Percentiles rank a stretch among this genome's conserved stretches.
Evolutionary conservation across 2,329 filamentous ascomycete genomes (phyloP).

Genomic region (Pyrenochaeta sp.): DNA sequence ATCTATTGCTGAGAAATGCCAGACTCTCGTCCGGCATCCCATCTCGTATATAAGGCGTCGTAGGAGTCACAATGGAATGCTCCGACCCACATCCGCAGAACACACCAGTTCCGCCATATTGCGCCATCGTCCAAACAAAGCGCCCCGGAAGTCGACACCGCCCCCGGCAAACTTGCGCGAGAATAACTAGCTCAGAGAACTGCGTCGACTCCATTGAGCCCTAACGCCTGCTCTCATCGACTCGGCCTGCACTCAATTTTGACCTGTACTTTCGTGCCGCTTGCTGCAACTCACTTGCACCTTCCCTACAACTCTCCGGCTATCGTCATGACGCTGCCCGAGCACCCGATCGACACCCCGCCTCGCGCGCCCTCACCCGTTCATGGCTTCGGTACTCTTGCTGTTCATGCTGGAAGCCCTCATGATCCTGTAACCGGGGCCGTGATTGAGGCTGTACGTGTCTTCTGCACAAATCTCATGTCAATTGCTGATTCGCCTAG

Average conservation of each 20-base stretch:
- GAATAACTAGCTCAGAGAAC: conserved; percentile 16
- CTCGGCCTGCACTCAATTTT: neutral
- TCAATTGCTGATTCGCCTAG: conserved; percentile 44
- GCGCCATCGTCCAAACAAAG: conserved; percentile 36
- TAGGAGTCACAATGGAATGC: conserved; percentile 8
- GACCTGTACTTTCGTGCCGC: neutral
- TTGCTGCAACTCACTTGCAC: neutral
- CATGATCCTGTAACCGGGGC: conserved; percentile 92
- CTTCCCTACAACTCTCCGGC: neutral
- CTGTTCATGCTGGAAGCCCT: conserved; percentile 91
- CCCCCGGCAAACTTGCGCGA: conserved; percentile 22
- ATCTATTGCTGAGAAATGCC: conserved; percentile 38
- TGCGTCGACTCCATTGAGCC: conserved; percentile 14
- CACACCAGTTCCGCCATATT: conserved; percentile 21
- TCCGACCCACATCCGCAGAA: neutral
- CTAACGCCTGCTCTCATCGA: conserved; percentile 4
- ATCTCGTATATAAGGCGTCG: conserved; percentile 15
- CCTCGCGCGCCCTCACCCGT: conserved; percentile 76
- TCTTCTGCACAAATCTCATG: neutral
- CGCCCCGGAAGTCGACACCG: conserved; percentile 12
- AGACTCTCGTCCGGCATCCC: conserved; percentile 5
- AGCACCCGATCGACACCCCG: conserved; percentile 74
- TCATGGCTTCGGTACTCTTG: conserved; percentile 88
- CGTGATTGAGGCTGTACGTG: conserved; percentile 81
- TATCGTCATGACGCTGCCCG: conserved; percentile 49